Evolutionary conservation across 139 green algal genomes (phyloP), one percentile per base, ranked within the genome.

Genomic region (Chlorella vulgaris): DNA sequence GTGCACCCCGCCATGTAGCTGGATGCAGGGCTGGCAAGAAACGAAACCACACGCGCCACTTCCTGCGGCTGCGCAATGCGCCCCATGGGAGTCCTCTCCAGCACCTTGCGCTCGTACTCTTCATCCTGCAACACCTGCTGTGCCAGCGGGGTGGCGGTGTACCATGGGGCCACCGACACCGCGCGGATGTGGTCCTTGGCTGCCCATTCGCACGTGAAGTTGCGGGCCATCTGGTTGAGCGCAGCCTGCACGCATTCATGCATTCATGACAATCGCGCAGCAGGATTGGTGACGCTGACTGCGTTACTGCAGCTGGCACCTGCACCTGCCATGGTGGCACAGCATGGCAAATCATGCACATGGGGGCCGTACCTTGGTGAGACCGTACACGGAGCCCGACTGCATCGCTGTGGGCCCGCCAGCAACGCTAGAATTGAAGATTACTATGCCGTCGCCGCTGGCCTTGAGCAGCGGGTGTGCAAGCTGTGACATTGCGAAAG

Each of bases 81-180:
- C 19, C 86, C 66, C 88, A 97, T 86, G 10, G 95, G 95, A 3
- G 93, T 98, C 13, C 90, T 76, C 2, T 74, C 76, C 36, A 96
- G 35, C 50, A 98, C 93, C 28, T 91, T 74, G 0, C 42, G 51
- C 58, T 86, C 76, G 60, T 87, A 91, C 39, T 80, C 74, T 53
- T 86, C 33, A 53, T 95, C 63, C 58, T 89, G 61, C 38, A 95
- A 60, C 35, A 91, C 77, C 78, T 89, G 83, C 50, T 88, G 81
- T 1, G 92, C 91, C 55, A 97, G 76, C 0, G 86, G 86, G 0
- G 95, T 98, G 33, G 85, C 83, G 28, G 89, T 98, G 88, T 98
- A 98, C 91, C 96, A 97, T 2, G 96, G 96, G n/a, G 92, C 90
- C 24, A 99, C 91, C 0, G 86, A 68, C 68, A 98, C 96, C 19